Base-by-base conservation (phyloP, 371 early-diverging fungal genomes). In the Mucor irregularis region DNA sequence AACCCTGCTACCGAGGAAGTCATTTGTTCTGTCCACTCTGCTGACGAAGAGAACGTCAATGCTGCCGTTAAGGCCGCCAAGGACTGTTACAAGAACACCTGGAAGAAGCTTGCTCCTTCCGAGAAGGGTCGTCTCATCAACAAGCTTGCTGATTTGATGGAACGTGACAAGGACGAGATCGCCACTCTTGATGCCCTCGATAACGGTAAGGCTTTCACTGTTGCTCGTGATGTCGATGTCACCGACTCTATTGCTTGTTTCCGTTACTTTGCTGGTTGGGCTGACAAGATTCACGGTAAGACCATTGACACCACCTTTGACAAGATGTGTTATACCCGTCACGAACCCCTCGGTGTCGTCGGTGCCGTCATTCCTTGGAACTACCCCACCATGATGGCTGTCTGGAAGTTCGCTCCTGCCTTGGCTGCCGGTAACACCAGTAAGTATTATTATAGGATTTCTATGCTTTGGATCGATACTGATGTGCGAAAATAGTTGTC, bases 351-450 rank as follows among this genome's bases (percentile, higher is more conserved):
- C 21, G 93, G 93, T 62, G 89, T 92, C 5, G 79, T 84, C 50
- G 93, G 89, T 4, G 78, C 87, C 31, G 87, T 94, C 51, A 86
- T 87, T 26, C 69, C 72, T 24, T 71, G 69, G 68, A 71, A 69
- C 47, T 68, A 69, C 39, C 65, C 94, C 5, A 67, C 90, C 22
- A 64, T 82, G 56, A 78, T 92, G 61, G 74, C 85, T 14, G 73
- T 82, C 1, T 91, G 91, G 93, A 94, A 93, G 70, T 74, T 93
- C 24, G 92, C 88, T 11, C 93, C 94, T 14, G 90, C 90, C 7
- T 78, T 93, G 40, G 91, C 91, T 0, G 69, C 84, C 3, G 90
- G 90, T 38, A 75, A 75, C 53, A 71, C 75, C 40, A 60, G 71
- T 73, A 68, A 80, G 76, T 64, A 31, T 29, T 14, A 40, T 22